Percentiles rank a stretch among this genome's conserved stretches.
phyloP scores from a whole-genome alignment of 352 stramenopile genomes.

The Pythium dissotocum region DNA sequence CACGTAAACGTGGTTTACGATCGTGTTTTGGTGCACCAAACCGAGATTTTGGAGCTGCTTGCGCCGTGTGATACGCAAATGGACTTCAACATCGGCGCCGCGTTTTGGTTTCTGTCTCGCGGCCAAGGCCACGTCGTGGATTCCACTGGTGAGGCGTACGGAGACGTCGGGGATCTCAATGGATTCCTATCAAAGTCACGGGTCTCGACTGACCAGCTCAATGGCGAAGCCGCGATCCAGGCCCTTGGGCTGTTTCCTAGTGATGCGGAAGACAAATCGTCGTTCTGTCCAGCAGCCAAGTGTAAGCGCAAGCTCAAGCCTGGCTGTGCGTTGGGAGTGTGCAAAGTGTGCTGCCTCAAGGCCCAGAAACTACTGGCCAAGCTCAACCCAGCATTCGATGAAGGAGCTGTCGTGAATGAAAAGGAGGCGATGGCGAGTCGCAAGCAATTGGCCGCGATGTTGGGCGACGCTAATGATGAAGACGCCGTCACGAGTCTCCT shows the following conservation, averaged over 20 bases:
- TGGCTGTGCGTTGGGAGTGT: slow-evolving; percentile 45
- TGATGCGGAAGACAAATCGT: background rate
- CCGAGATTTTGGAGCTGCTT: slow-evolving; percentile 79
- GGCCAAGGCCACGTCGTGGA: slow-evolving; percentile 39
- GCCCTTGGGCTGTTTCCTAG: slow-evolving; percentile 33
- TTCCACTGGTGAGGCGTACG: too few species aligned
- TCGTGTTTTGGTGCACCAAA: slow-evolving; percentile 68
- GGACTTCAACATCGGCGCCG: slow-evolving; percentile 97
- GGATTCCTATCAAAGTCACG: slow-evolving; percentile 36
- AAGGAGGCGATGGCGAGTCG: slow-evolving; percentile 13
- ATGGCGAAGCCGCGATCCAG: slow-evolving; percentile 30
- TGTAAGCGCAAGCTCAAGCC: slow-evolving; percentile 51
- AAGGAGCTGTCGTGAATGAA: slow-evolving; percentile 6
- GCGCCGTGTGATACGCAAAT: slow-evolving; percentile 91
- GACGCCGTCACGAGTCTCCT: slow-evolving; percentile 22
- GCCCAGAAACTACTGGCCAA: slow-evolving; percentile 36
- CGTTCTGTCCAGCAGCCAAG: slow-evolving; percentile 36
- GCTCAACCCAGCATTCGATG: slow-evolving; percentile 1
- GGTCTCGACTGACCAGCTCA: slow-evolving; percentile 23
- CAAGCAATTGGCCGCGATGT: slow-evolving; percentile 34
- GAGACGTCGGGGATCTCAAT: slow-evolving; percentile 34
- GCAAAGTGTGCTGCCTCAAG: slow-evolving; percentile 51
- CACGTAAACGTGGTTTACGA: slow-evolving; percentile 78
- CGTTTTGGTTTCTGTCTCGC: slow-evolving; percentile 94
- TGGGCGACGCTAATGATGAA: slow-evolving; percentile 21